Evolutionary conservation across 768 basidiomycete genomes (phyloP).

Genomic region (Kwoniella shandongensis): DNA sequence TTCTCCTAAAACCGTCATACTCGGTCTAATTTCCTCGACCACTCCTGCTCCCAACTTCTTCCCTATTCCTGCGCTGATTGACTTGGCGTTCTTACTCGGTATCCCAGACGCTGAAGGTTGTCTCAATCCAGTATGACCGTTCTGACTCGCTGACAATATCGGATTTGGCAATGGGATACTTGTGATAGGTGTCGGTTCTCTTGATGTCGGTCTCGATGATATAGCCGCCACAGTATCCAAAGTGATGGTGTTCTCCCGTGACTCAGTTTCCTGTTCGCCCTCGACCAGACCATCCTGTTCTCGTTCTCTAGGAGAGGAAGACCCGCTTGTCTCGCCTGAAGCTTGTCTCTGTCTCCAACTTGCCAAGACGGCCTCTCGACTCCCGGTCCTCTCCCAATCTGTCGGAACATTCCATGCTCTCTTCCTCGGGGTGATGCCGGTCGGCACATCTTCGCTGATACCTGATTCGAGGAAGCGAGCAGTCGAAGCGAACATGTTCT

Average conservation of each 20-base stretch:
- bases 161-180: background rate
- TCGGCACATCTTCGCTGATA: slow-evolving; percentile 48
- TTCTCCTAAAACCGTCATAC: slow-evolving; percentile 19
- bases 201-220: background rate
- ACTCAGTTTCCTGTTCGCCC: background rate
- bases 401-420: slow-evolving; percentile 43
- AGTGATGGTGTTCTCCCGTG: background rate
- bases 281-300: background rate
- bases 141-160: background rate
- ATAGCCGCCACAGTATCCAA: background rate
- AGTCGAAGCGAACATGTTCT: slow-evolving; percentile 30
- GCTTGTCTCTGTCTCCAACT: slow-evolving; percentile 11
- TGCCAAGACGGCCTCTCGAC: slow-evolving; percentile 32
- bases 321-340: background rate
- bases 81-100: slow-evolving; percentile 8
- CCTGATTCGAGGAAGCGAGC: slow-evolving; percentile 38
- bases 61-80: background rate
- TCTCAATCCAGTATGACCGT: background rate
- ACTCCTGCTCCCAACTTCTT: slow-evolving; percentile 11
- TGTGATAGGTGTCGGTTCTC: background rate
- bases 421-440: slow-evolving; percentile 49
- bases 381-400: slow-evolving; percentile 44
- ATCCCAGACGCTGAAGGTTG: slow-evolving; percentile 6
- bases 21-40: slow-evolving; percentile 16
- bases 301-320: background rate